Conservation (phyloP, 1,139 yeast species). For the Suhomyces wounanorum region DNA sequence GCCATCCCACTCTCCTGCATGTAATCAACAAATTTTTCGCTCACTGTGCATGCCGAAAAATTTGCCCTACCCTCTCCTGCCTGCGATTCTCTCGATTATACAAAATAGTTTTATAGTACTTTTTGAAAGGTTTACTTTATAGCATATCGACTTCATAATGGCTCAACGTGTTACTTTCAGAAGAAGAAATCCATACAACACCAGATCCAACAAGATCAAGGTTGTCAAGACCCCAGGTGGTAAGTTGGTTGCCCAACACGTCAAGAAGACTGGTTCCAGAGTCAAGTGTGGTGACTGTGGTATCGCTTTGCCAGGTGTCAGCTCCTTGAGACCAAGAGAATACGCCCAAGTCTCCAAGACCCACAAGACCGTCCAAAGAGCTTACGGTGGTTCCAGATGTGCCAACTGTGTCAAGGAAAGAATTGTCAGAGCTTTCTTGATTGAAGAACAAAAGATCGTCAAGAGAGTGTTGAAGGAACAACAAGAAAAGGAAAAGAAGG, state of each 20-base stretch:
- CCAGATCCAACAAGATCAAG: constrained; percentile 98
- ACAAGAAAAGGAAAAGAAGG: constrained; percentile 78
- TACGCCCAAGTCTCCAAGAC: constrained; percentile 94
- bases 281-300: constrained; percentile 99
- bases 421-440: constrained; percentile 98
- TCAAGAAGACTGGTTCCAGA: constrained; percentile 92
- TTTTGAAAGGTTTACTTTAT: constrained; percentile 18
- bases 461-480: constrained; percentile 97
- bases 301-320: constrained; percentile 83
- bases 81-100: constrained; percentile 9
- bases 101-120: constrained; percentile 15
- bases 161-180: constrained; percentile 57
- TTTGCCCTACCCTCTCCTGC: constrained; percentile 10
- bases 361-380: constrained; percentile 97
- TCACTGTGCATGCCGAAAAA: constrained; percentile 13
- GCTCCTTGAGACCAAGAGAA: constrained; percentile 96
- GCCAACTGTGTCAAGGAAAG: constrained; percentile 98
- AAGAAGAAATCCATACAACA: constrained; percentile 76
- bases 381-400: constrained; percentile 99
- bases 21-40: constrained; percentile 12
- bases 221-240: constrained; percentile 99
- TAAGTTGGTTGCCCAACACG: constrained; percentile 94
- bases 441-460: constrained; percentile 99
- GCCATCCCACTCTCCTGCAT: constrained; percentile 11
- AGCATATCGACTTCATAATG: constrained; percentile 33